Percentiles rank a stretch among this genome's conserved stretches.
Conservation (phyloP, 768 basidiomycete genomes). For the Rhodotorula babjevae region DNA sequence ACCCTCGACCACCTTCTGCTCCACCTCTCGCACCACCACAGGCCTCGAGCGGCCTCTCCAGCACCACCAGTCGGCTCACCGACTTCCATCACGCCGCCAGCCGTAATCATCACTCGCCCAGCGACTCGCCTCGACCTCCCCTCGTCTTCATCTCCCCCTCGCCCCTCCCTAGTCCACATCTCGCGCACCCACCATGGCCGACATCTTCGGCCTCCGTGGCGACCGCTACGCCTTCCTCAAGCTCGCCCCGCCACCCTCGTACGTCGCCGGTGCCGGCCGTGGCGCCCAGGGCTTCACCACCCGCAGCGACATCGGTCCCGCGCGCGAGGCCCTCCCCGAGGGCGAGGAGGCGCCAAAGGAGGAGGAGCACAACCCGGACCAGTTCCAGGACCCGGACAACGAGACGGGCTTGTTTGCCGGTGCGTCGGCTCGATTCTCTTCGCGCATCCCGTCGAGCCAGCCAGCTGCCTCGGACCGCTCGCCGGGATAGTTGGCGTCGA, state of each 20-base stretch:
- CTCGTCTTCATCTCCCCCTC: no score
- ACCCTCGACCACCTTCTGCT: no score
- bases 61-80: no score
- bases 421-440: neutral
- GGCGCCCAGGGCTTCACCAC: conserved; percentile 85
- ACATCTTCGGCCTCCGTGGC: conserved; percentile 34
- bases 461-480: neutral
- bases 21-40: no score
- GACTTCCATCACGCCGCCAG: no score
- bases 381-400: conserved; percentile 95
- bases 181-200: conserved; percentile 5
- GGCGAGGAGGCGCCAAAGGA: conserved; percentile 74
- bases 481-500: no score
- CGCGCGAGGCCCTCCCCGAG: conserved; percentile 84
- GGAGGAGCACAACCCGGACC: conserved; percentile 77
- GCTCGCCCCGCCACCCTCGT: conserved; percentile 58
- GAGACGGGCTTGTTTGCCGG: conserved; percentile 94
- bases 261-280: conserved; percentile 96
- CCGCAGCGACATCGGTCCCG: conserved; percentile 96
- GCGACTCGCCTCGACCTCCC: no score
- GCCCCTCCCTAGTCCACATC: neutral
- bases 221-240: conserved; percentile 41
- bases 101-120: no score
- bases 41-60: no score
- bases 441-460: neutral